Conservation (phyloP, 2,329 filamentous ascomycete genomes). For the Microsporum canis region DNA sequence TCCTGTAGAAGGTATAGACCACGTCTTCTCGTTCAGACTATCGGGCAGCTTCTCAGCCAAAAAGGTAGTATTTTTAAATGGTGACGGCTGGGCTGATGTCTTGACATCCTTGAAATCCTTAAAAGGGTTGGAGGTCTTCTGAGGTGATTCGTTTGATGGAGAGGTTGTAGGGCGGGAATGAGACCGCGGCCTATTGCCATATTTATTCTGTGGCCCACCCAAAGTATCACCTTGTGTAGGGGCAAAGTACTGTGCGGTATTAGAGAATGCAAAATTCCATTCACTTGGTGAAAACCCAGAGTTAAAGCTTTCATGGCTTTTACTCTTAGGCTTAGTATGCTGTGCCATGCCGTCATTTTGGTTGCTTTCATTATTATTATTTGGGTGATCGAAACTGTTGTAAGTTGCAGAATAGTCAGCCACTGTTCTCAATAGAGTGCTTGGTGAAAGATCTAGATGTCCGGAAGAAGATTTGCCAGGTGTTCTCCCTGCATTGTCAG, state of each 20-base stretch:
- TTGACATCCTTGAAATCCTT: conserved; percentile 6
- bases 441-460: neutral
- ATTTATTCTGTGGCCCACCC: neutral
- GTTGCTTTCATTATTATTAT: neutral
- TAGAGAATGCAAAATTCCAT: conserved; percentile 30
- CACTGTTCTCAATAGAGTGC: neutral
- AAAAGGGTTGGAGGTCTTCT: neutral
- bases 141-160: conserved; percentile 12
- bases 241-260: conserved; percentile 27
- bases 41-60: conserved; percentile 30
- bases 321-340: conserved; percentile 22
- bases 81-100: conserved; percentile 11
- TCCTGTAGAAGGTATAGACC: conserved; percentile 24
- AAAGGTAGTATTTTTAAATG: conserved; percentile 28
- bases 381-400: neutral
- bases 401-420: neutral
- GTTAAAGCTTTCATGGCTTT: conserved; percentile 25
- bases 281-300: conserved; percentile 34
- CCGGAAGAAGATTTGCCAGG: neutral
- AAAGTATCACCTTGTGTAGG: conserved; percentile 17
- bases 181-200: neutral
- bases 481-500: neutral
- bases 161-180: conserved; percentile 13
- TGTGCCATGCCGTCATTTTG: neutral
- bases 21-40: conserved; percentile 26